A percentile compares a stretch with the other conserved stretches of the same genome.
Evolutionary conservation across 371 early-diverging fungal species (phyloP).

Genomic region (Mortierella sp.): DNA sequence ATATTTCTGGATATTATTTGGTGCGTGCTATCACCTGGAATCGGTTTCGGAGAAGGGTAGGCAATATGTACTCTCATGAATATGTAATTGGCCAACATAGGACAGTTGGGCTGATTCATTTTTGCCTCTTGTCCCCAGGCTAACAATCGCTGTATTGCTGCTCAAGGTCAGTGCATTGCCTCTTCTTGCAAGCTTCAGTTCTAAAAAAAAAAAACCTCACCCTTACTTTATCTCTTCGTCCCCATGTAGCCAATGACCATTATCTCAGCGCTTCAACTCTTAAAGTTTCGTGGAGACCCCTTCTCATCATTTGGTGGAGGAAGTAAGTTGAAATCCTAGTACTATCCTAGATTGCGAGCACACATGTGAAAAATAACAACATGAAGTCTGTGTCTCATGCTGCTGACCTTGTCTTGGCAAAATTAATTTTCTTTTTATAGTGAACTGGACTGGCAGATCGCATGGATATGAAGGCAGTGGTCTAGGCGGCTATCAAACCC

Average conservation of each 20-base stretch:
- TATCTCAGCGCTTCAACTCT: slow-evolving; percentile 50
- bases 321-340: slow-evolving; percentile 17
- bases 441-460: slow-evolving; percentile 27
- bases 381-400: too few relatives aligned
- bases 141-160: slow-evolving; percentile 38
- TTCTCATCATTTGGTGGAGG: slow-evolving; percentile 43
- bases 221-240: neutral
- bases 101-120: neutral
- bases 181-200: neutral
- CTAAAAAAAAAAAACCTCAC: neutral
- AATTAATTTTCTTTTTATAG: neutral
- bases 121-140: slow-evolving; percentile 15
- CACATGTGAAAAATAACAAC: neutral
- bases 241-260: slow-evolving; percentile 44
- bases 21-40: slow-evolving; percentile 28
- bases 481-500: slow-evolving; percentile 29
- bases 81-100: neutral
- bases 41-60: slow-evolving; percentile 52
- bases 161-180: slow-evolving; percentile 43
- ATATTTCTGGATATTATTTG: slow-evolving; percentile 48
- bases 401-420: too few relatives aligned
- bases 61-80: neutral
- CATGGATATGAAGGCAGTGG: slow-evolving; percentile 26
- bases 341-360: too few relatives aligned
- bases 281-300: slow-evolving; percentile 53